Conservation (phyloP, 176 grass and related monocot genomes). For the Triticum dicoccoides region DNA sequence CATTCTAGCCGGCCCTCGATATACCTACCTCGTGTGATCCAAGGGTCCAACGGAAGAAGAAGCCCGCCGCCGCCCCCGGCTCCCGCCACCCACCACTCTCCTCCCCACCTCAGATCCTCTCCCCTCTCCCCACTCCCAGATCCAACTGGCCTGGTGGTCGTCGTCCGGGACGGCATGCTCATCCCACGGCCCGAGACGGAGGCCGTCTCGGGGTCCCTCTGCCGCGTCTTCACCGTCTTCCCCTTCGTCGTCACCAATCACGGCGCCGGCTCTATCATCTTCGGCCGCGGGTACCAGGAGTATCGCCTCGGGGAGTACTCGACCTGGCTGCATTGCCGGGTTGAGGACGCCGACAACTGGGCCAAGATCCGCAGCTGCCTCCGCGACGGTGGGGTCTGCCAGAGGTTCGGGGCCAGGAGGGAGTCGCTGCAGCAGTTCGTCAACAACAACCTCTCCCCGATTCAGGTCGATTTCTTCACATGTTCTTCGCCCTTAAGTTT, state of each 20-base stretch:
- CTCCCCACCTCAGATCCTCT: no score
- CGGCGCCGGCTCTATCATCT: conserved; percentile 56
- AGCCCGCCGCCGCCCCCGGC: no score
- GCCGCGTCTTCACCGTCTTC: conserved; percentile 61
- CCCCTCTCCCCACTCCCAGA: no score
- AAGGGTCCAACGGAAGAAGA: no score
- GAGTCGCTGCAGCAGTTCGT: conserved; percentile 60
- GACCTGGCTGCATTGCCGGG: conserved; percentile 80
- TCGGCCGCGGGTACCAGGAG: conserved; percentile 66
- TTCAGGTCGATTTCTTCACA: conserved; percentile 41
- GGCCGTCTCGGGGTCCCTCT: no score
- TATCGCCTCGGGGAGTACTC: conserved; percentile 87
- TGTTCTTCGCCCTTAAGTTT: neutral
- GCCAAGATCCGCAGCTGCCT: conserved; percentile 83
- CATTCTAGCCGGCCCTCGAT: no score
- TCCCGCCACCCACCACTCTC: no score
- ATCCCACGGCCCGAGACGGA: no score
- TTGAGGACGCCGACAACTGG: conserved; percentile 60
- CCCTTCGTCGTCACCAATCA: conserved; percentile 84
- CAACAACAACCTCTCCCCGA: conserved; percentile 61
- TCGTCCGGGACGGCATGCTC: no score
- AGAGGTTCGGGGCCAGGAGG: conserved; percentile 38
- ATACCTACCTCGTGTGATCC: no score
- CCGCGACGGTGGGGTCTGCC: conserved; percentile 66
- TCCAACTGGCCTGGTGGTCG: no score